phyloP scores from a whole-genome alignment of 768 basidiomycete genomes.

The Podaxis sp. region DNA sequence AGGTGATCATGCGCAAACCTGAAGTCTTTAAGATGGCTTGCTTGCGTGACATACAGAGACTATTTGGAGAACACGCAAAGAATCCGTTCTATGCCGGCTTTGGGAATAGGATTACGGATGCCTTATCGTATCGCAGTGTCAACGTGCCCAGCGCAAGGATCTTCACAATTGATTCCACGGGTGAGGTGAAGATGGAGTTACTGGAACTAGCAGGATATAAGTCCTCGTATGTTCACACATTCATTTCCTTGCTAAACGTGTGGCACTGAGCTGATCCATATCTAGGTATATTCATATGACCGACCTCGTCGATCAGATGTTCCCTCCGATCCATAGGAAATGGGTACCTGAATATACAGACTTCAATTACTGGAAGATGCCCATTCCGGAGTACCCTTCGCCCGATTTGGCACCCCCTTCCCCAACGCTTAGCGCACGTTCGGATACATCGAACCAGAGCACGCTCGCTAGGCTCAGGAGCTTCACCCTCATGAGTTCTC shows the following conservation, averaged over 20 bases:
- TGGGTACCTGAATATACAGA: conserved; percentile 92
- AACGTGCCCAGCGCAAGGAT: conserved; percentile 92
- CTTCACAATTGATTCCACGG: conserved; percentile 93
- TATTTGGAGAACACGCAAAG: conserved; percentile 72
- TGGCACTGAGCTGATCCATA: conserved; percentile 5
- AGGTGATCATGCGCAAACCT: conserved; percentile 98
- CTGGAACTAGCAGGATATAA: conserved; percentile 97
- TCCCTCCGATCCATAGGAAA: conserved; percentile 91
- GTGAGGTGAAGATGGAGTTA: conserved; percentile 96
- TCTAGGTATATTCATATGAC: conserved; percentile 96
- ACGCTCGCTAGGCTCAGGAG: conserved; percentile 73
- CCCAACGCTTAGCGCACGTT: conserved; percentile 90
- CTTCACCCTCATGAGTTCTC: conserved; percentile 64
- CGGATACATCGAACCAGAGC: conserved; percentile 77
- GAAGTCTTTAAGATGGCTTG: conserved; percentile 99
- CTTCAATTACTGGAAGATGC: conserved; percentile 93
- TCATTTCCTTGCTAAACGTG: neutral
- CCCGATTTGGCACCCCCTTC: conserved; percentile 87
- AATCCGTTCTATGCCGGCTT: conserved; percentile 97
- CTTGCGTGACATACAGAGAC: conserved; percentile 86
- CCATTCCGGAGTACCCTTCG: conserved; percentile 73
- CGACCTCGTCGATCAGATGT: conserved; percentile 99
- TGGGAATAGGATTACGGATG: conserved; percentile 97
- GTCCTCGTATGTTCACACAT: conserved; percentile 64
- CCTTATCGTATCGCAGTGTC: conserved; percentile 94